A percentile compares a stretch with the other conserved stretches of the same genome.
phyloP scores from a whole-genome alignment of 176 grass and related monocot genomes.

The Carex cristatella region DNA sequence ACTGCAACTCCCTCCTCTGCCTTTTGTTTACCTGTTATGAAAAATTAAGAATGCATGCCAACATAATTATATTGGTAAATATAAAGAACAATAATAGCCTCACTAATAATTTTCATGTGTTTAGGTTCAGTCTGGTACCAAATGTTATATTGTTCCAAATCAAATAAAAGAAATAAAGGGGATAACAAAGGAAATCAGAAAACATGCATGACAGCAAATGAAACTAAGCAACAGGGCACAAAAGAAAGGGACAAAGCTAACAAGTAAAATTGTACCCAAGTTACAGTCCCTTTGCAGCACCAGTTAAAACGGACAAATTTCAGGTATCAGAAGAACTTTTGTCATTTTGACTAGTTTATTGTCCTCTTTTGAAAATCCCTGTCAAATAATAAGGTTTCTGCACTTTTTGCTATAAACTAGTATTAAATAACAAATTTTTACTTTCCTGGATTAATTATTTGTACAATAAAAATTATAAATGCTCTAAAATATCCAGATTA shows the following conservation, averaged over 20 bases:
- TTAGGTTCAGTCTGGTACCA: not conserved
- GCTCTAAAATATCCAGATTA: not conserved
- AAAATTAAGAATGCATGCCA: not conserved
- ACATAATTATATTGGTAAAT: not conserved
- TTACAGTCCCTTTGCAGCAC: not conserved
- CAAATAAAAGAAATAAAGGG: not conserved
- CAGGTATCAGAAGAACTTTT: not conserved
- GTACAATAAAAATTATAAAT: not conserved
- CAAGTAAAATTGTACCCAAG: not conserved
- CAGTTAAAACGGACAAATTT: not conserved
- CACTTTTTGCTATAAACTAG: too few relatives aligned
- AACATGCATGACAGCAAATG: not conserved
- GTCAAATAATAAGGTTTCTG: not conserved
- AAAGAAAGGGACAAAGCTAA: not conserved
- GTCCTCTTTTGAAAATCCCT: not conserved
- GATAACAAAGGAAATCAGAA: not conserved
- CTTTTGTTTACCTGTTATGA: conserved; percentile 14
- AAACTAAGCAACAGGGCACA: not conserved
- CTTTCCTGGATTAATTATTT: not conserved
- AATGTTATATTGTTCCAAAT: not conserved
- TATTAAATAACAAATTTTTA: not conserved
- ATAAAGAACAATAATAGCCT: not conserved
- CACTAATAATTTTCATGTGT: not conserved
- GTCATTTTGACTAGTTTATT: not conserved
- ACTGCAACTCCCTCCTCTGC: conserved; percentile 56